phyloP scores from a whole-genome alignment of 192 early-diverging fungal genomes.

The Martensiomyces pterosporus region DNA sequence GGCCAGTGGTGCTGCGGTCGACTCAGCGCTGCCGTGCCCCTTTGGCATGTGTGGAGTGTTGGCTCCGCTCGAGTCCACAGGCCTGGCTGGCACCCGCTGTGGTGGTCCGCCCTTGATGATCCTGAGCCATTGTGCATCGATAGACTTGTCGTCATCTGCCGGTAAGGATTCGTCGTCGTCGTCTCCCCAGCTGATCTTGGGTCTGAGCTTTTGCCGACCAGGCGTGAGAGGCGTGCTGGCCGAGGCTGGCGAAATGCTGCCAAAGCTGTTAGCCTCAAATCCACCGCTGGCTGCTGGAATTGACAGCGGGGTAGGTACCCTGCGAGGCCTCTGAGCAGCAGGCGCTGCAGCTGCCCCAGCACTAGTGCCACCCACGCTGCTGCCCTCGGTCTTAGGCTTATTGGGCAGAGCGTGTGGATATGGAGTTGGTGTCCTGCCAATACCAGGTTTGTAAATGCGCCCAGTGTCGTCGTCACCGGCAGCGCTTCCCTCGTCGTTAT shows the following conservation, averaged over 20 bases:
- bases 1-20: too few species aligned
- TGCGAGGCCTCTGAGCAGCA: too few species aligned
- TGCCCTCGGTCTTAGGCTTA: too few species aligned
- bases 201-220: conserved; percentile 21
- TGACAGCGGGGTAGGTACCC: too few species aligned
- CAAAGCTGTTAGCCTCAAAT: too few species aligned
- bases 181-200: conserved; percentile 38
- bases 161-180: conserved; percentile 18
- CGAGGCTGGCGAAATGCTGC: conserved; percentile 10
- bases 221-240: conserved; percentile 17
- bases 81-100: conserved; percentile 6
- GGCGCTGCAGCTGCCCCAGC: conserved; percentile 2
- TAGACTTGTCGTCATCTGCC: conserved; percentile 20
- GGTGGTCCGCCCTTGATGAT: conserved; percentile 42
- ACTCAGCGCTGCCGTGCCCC: neutral
- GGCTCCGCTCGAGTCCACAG: neutral
- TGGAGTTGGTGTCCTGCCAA: conserved; percentile 31
- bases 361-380: neutral
- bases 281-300: too few species aligned
- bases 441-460: conserved; percentile 19
- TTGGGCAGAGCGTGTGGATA: conserved; percentile 25
- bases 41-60: neutral
- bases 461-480: conserved; percentile 1
- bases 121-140: conserved; percentile 48
- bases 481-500: neutral